phyloP scores from a whole-genome alignment of 306 rosid genomes.

The Coriaria nepalensis region DNA sequence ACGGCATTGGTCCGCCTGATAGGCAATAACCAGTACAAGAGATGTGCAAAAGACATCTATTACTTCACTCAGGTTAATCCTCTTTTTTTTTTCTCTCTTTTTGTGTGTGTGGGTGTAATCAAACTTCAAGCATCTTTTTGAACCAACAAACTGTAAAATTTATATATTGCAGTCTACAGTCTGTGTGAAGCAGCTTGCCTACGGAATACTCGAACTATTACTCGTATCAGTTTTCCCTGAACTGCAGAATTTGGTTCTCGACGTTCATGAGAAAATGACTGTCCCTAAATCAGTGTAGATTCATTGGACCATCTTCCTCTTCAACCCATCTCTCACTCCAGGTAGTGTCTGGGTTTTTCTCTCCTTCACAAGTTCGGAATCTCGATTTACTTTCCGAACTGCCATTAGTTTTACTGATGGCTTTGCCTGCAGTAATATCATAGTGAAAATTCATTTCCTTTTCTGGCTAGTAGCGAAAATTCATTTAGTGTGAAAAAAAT shows the following conservation, averaged over 20 bases:
- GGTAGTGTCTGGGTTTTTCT: slow-evolving; percentile 20
- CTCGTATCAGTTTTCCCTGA: slow-evolving; percentile 79
- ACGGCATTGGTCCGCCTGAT: slow-evolving; percentile 79
- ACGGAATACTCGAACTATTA: slow-evolving; percentile 55
- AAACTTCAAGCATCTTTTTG: not conserved
- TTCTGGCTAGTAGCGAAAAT: slow-evolving; percentile 6
- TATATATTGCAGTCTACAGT: slow-evolving; percentile 43
- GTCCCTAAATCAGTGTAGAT: slow-evolving; percentile 36
- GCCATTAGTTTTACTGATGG: slow-evolving; percentile 13
- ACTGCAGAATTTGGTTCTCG: slow-evolving; percentile 44
- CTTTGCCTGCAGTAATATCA: not conserved
- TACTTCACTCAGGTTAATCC: slow-evolving; percentile 77
- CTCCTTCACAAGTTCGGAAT: slow-evolving; percentile 13
- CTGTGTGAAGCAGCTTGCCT: slow-evolving; percentile 84
- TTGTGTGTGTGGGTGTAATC: slow-evolving; percentile 1
- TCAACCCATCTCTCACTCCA: not conserved
- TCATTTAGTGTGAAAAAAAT: slow-evolving; percentile 12
- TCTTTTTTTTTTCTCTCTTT: not conserved
- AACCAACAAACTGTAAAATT: slow-evolving; percentile 8
- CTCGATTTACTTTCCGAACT: slow-evolving; percentile 7
- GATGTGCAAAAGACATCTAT: slow-evolving; percentile 82
- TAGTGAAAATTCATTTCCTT: not conserved
- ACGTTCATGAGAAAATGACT: slow-evolving; percentile 38
- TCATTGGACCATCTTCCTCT: not conserved
- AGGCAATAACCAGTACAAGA: slow-evolving; percentile 75